These are phyloP conservation scores for Dunaliella primolecta DNA, from an alignment of 139 green algal genomes.

Conservation along the genomic window DNA sequence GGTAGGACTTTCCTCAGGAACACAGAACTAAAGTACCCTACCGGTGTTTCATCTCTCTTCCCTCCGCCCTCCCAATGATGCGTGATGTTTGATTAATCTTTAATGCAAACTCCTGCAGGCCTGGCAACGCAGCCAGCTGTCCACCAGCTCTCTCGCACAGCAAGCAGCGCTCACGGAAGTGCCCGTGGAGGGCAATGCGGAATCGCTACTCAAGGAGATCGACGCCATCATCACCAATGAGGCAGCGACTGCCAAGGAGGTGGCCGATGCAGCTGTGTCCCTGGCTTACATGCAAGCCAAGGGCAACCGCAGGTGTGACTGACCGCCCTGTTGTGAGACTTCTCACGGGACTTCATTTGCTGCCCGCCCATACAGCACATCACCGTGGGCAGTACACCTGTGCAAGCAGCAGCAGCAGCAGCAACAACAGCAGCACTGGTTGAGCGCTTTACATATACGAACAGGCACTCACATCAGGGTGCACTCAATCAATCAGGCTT, in stretches of 20 bases:
- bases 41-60: no score
- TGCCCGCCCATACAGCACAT: no score
- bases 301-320: conserved; percentile 42
- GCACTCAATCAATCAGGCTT: no score
- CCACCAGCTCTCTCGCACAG: background rate
- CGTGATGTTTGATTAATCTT: background rate
- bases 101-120: background rate
- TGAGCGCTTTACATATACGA: no score
- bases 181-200: conserved; percentile 23
- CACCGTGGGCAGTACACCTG: no score
- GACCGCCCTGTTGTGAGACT: background rate
- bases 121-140: background rate
- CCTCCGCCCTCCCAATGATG: background rate
- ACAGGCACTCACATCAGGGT: no score
- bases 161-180: conserved; percentile 3
- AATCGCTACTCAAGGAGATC: conserved; percentile 16
- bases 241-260: conserved; percentile 30
- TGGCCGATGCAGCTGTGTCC: conserved; percentile 49
- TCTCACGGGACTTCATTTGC: no score
- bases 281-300: conserved; percentile 51
- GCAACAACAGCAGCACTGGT: no score
- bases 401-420: no score
- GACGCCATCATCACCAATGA: conserved; percentile 18
- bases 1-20: no score
- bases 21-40: no score